Evolutionary conservation across 2,329 filamentous ascomycete genomes (phyloP).

Genomic region (Diaporthe vaccinii): DNA sequence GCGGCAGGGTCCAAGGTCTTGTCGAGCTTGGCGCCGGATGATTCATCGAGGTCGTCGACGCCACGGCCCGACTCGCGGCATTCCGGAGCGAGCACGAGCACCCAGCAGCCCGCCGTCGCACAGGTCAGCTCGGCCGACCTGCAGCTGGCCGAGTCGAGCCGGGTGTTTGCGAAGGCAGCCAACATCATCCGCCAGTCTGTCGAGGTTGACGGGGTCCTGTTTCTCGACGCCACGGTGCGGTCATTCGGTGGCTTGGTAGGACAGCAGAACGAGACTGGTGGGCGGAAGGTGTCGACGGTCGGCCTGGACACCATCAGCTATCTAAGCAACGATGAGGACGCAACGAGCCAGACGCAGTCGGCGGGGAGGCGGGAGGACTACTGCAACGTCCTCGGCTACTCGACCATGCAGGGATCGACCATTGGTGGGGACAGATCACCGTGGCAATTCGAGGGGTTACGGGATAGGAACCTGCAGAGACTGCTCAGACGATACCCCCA

Average conservation of each 20-base stretch:
- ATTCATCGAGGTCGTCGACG: slow-evolving; percentile 36
- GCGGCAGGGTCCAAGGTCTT: background rate
- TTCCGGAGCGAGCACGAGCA: slow-evolving; percentile 30
- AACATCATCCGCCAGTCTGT: slow-evolving; percentile 59
- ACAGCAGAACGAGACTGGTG: slow-evolving; percentile 24
- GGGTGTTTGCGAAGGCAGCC: slow-evolving; percentile 50
- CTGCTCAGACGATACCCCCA: slow-evolving; percentile 60
- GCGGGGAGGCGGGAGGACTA: slow-evolving; percentile 33
- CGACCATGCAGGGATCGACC: slow-evolving; percentile 51
- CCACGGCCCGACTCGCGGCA: slow-evolving; percentile 36
- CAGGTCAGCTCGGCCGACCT: slow-evolving; percentile 40
- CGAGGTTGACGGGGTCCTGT: slow-evolving; percentile 56
- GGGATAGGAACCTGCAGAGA: slow-evolving; percentile 55
- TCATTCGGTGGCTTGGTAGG: slow-evolving; percentile 48
- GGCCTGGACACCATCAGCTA: slow-evolving; percentile 37
- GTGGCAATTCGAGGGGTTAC: slow-evolving; percentile 46
- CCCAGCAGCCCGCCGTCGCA: slow-evolving; percentile 32
- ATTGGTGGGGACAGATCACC: slow-evolving; percentile 47
- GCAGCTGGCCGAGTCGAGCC: slow-evolving; percentile 37
- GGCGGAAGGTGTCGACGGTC: slow-evolving; percentile 29
- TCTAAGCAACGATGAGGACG: slow-evolving; percentile 39
- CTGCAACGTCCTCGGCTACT: slow-evolving; percentile 56
- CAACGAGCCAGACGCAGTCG: slow-evolving; percentile 29
- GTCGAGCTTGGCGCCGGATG: slow-evolving; percentile 23
- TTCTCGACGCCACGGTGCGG: slow-evolving; percentile 51